Percentiles rank a stretch among this genome's conserved stretches.
Evolutionary conservation across 257 asterid species (phyloP).

Genomic region (Petrea volubilis): DNA sequence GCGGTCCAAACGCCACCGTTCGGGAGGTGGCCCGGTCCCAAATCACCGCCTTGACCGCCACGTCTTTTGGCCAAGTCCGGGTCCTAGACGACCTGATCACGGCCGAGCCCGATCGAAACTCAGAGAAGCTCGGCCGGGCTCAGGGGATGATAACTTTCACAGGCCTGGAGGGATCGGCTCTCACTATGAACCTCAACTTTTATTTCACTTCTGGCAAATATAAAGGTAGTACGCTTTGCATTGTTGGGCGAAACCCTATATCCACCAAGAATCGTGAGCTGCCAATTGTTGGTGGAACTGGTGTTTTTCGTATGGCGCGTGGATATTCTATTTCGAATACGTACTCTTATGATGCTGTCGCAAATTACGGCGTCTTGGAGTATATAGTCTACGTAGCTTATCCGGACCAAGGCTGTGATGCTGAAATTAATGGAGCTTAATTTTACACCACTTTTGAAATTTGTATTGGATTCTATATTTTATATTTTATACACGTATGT

Average conservation of each 20-base stretch:
- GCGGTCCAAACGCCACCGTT: slow-evolving; percentile 30
- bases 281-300: slow-evolving; percentile 35
- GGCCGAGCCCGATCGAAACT: slow-evolving; percentile 5
- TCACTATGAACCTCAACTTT: slow-evolving; percentile 28
- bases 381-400: slow-evolving; percentile 30
- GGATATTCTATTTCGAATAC: slow-evolving; percentile 30
- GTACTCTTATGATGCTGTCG: neutral
- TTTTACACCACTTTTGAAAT: no score
- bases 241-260: slow-evolving; percentile 29
- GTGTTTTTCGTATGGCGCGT: slow-evolving; percentile 26
- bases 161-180: slow-evolving; percentile 22
- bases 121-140: slow-evolving; percentile 29
- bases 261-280: slow-evolving; percentile 21
- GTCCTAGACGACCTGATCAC: slow-evolving; percentile 33
- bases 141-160: slow-evolving; percentile 35
- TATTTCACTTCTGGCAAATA: slow-evolving; percentile 16
- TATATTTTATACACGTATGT: no score
- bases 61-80: slow-evolving; percentile 28
- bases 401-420: neutral
- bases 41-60: slow-evolving; percentile 17
- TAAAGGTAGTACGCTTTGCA: slow-evolving; percentile 21
- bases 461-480: no score
- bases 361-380: slow-evolving; percentile 23
- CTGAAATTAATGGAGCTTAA: no score
- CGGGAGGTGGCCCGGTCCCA: slow-evolving; percentile 33